phyloP scores from a whole-genome alignment of 2,329 filamentous ascomycete genomes.

The Colletotrichum shisoi region DNA sequence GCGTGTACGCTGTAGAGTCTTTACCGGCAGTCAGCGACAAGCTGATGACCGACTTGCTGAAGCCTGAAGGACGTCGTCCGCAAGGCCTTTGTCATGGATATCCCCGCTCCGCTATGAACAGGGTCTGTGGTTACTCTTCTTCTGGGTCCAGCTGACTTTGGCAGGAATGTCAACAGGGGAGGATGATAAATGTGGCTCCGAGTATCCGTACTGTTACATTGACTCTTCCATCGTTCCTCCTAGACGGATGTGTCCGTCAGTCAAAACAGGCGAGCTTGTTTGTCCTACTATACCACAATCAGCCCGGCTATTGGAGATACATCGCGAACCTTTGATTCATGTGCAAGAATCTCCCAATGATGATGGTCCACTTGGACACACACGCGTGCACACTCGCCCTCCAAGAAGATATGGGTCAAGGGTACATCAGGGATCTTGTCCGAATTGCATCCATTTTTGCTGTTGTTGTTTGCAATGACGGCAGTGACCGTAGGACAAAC shows the following conservation, averaged over 20 bases:
- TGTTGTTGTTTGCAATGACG: conserved; percentile 17
- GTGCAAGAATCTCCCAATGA: conserved; percentile 10
- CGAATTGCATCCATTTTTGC: conserved; percentile 6
- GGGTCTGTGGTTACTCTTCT: conserved; percentile 7
- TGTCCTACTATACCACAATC: conserved; percentile 2
- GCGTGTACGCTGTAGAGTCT: conserved; percentile 23
- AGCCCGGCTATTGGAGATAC: neutral
- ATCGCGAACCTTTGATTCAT: conserved; percentile 17
- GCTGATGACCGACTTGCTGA: conserved; percentile 5
- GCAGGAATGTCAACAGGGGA: neutral
- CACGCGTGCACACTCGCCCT: neutral
- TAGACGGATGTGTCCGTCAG: neutral
- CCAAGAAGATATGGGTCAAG: conserved; percentile 3
- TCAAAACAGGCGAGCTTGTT: conserved; percentile 1
- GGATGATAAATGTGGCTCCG: conserved; percentile 1
- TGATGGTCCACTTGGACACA: neutral
- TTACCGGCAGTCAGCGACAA: conserved; percentile 7
- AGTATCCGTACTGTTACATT: conserved; percentile 36
- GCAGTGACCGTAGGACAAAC: neutral
- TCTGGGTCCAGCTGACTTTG: neutral
- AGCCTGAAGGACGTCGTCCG: conserved; percentile 3
- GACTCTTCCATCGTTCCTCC: conserved; percentile 18
- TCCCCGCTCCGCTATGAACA: conserved; percentile 32
- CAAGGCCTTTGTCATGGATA: conserved; percentile 11
- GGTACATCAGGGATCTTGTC: conserved; percentile 19